Conservation (phyloP, 768 basidiomycete species). For the Dendrothele bispora region DNA sequence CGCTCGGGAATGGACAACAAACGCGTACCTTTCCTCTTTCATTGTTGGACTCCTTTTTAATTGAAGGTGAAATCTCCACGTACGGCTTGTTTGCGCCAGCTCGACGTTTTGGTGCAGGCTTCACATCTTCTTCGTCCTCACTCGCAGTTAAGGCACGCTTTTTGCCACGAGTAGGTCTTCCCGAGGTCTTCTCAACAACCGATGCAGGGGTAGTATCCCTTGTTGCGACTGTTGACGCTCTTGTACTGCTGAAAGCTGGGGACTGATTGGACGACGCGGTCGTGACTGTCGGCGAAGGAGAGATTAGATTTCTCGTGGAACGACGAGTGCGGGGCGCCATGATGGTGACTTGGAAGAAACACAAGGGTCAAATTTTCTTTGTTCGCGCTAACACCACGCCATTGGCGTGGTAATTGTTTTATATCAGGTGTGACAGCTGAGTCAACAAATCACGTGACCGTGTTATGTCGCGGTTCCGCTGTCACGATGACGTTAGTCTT, state of each 20-base stretch:
- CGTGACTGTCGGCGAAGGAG: slow-evolving; percentile 14
- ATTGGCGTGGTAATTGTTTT: too few relatives aligned
- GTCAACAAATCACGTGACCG: too few relatives aligned
- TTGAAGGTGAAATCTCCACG: slow-evolving; percentile 14
- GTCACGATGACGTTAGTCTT: too few relatives aligned
- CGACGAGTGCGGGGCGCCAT: slow-evolving; percentile 18
- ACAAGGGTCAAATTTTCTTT: too few relatives aligned
- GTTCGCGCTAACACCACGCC: too few relatives aligned
- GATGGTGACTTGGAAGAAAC: too few relatives aligned
- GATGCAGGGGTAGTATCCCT: slow-evolving; percentile 16
- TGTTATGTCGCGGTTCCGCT: too few relatives aligned
- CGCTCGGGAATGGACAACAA: slow-evolving; percentile 3
- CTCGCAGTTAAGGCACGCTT: slow-evolving; percentile 11
- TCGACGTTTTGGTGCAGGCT: slow-evolving; percentile 11
- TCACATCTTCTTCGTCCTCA: not conserved
- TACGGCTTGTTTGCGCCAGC: slow-evolving; percentile 10
- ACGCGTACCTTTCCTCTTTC: slow-evolving; percentile 32
- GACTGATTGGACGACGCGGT: slow-evolving; percentile 18
- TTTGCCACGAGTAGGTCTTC: slow-evolving; percentile 11
- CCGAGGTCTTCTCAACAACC: slow-evolving; percentile 13
- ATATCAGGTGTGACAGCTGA: too few relatives aligned
- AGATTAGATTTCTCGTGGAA: slow-evolving; percentile 8
- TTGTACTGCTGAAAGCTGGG: slow-evolving; percentile 18
- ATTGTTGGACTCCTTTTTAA: slow-evolving; percentile 22
- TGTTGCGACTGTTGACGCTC: too few relatives aligned